These are phyloP conservation scores for Schizosaccharomyces octosporus DNA, from an alignment of 805 yeast genomes.

Conservation along the genomic window DNA sequence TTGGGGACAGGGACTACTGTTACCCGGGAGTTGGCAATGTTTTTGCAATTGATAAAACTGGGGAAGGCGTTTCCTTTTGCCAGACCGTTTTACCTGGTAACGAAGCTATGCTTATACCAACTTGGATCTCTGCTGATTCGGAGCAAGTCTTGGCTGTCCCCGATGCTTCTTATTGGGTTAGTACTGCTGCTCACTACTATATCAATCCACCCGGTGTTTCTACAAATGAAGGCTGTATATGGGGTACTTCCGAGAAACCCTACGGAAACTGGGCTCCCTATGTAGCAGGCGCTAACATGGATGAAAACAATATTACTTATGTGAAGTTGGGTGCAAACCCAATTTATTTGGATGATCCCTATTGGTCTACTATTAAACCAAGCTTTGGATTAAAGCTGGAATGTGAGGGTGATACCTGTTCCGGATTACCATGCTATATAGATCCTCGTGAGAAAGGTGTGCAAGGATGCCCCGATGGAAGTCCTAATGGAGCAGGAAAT, in stretches of 20 bases:
- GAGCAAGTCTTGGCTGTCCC: constrained; percentile 55
- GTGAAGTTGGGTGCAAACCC: constrained; percentile 88
- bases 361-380: constrained; percentile 18
- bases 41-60: constrained; percentile 28
- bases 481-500: constrained; percentile 31
- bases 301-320: constrained; percentile 34
- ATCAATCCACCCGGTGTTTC: constrained; percentile 65
- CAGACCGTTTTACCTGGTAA: constrained; percentile 87
- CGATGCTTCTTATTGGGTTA: constrained; percentile 28
- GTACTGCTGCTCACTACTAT: constrained; percentile 67
- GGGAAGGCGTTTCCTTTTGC: constrained; percentile 52
- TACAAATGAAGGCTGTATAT: constrained; percentile 49
- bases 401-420: constrained; percentile 49
- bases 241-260: constrained; percentile 52
- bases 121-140: constrained; percentile 28
- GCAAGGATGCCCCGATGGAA: constrained; percentile 27
- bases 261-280: constrained; percentile 84
- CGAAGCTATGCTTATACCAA: constrained; percentile 84
- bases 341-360: constrained; percentile 33
- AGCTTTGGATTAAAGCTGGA: constrained; percentile 45
- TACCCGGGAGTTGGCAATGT: constrained; percentile 57
- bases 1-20: constrained; percentile 35
- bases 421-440: constrained; percentile 60
- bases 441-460: constrained; percentile 42
- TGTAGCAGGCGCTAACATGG: constrained; percentile 78